Evolutionary conservation across 2,329 filamentous ascomycete species (phyloP), one percentile per base, ranked within the genome.

Genomic region (Fonsecaea monophora): DNA sequence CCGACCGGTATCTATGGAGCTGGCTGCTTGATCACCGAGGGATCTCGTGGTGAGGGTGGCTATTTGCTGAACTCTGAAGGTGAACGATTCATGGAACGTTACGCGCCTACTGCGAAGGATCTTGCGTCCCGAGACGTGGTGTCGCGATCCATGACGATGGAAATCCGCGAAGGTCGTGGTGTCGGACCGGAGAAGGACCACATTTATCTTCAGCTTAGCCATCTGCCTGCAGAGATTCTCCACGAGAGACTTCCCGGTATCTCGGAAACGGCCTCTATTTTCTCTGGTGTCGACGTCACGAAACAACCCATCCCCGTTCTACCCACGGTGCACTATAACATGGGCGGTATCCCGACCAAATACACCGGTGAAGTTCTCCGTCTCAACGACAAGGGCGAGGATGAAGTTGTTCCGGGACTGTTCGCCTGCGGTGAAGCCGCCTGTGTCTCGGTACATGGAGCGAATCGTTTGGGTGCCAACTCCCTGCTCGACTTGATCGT

Each of bases 61-160:
- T 98, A 97, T 81, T 88, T 99, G 60, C 87, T 98, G 73, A 99
- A 99, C 88, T 93, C 92, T 5, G 92, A 98, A 86, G 94, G 94
- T 84, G 95, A 98, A 84, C 91, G 94, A 76, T 99, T 99, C 84
- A 99, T 99, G 94, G 94, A 98, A 84, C 90, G 94, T 77, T 99
- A 99, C 78, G 94, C 94, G 53, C 94, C 94, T 67, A 98, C 94
- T 59, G 94, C 94, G 75, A 98, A 97, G 88, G 94, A 99, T 89
- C 87, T 99, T 78, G 94, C 94, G 71, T 93, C 90, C 75, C 92
- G 94, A 82, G 94, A 99, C 76, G 95, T 98, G 74, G 94, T 98
- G 72, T 97, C 93, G 70, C 91, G 95, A 78, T 96, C 92, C 70
- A 99, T 99, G 93, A 99, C 94, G 67, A 87, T 98, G 84, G 94